These are phyloP conservation scores for Aplosporella prunicola DNA, from an alignment of 2,329 filamentous ascomycete genomes.

Conservation along the genomic window DNA sequence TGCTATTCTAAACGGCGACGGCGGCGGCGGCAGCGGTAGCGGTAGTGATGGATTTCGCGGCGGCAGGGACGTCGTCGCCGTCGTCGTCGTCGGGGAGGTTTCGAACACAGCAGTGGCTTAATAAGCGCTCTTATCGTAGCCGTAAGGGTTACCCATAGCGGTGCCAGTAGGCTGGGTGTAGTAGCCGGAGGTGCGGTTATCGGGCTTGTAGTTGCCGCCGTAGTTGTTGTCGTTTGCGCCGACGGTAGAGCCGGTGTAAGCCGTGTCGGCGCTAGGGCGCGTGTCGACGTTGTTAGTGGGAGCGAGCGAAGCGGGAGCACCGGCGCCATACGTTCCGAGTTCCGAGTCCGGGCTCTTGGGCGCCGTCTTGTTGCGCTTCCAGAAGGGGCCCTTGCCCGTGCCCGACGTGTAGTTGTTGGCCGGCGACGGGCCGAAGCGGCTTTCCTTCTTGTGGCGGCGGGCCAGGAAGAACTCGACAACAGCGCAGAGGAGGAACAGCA, in stretches of 20 bases:
- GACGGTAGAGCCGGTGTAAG: slow-evolving; percentile 41
- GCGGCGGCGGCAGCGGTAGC: not conserved
- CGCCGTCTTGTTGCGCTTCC: slow-evolving; percentile 25
- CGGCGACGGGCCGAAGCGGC: slow-evolving; percentile 58
- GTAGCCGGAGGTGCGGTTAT: slow-evolving; percentile 31
- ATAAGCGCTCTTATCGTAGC: slow-evolving; percentile 23
- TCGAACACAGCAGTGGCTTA: not conserved
- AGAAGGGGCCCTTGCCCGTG: slow-evolving; percentile 40
- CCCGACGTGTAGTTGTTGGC: slow-evolving; percentile 60
- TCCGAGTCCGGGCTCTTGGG: slow-evolving; percentile 33
- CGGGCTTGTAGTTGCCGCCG: slow-evolving; percentile 20
- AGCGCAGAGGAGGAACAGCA: slow-evolving; percentile 68
- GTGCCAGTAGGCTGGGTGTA: slow-evolving; percentile 37
- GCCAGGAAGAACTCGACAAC: slow-evolving; percentile 58
- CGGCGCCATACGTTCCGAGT: slow-evolving; percentile 27
- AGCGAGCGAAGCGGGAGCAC: slow-evolving; percentile 19
- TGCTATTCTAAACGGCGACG: not conserved
- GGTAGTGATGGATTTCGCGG: not conserved
- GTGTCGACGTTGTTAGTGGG: slow-evolving; percentile 24
- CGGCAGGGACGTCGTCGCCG: not conserved
- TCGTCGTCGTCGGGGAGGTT: not conserved
- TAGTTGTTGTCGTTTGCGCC: slow-evolving; percentile 23
- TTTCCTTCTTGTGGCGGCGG: slow-evolving; percentile 64
- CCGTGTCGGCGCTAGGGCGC: slow-evolving; percentile 41
- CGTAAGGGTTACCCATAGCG: slow-evolving; percentile 26